A percentile compares a stretch with the other conserved stretches of the same genome.
These are phyloP conservation scores for Spinacia oleracea DNA, from an alignment of 179 eudicot genomes.

Conservation along the genomic window DNA sequence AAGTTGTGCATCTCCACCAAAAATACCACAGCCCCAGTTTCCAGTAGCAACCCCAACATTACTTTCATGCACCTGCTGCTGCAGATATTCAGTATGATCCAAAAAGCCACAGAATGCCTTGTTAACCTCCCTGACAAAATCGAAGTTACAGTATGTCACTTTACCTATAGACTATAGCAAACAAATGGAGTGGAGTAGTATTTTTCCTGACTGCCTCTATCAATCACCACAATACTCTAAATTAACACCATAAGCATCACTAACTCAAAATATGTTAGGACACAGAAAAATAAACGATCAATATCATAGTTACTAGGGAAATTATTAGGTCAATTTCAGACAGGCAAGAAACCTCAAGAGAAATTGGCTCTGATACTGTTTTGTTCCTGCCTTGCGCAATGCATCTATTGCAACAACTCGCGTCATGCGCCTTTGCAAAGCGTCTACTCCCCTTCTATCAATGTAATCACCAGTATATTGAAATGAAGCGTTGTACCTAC, in stretches of 20 bases:
- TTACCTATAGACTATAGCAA: neutral
- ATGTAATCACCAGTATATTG: constrained; percentile 65
- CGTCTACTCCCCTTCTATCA: constrained; percentile 57
- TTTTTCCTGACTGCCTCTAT: neutral
- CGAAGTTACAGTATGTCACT: neutral
- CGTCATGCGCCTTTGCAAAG: constrained; percentile 63
- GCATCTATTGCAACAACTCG: constrained; percentile 87
- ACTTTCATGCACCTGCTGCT: constrained; percentile 26
- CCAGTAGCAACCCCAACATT: constrained; percentile 74
- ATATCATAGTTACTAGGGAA: neutral
- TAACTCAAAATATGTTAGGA: neutral
- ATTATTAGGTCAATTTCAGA: neutral
- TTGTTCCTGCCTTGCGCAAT: constrained; percentile 53
- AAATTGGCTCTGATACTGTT: constrained; percentile 58
- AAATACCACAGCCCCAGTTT: constrained; percentile 98
- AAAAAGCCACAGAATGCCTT: constrained; percentile 91
- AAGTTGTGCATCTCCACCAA: constrained; percentile 95
- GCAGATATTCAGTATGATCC: constrained; percentile 45
- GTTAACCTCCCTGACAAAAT: constrained; percentile 70
- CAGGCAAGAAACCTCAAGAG: constrained; percentile 53
- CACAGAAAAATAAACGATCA: neutral
- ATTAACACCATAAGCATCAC: neutral
- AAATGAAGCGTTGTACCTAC: constrained; percentile 72
- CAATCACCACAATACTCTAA: constrained; percentile 1
- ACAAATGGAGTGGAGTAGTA: neutral